These are phyloP conservation scores for Neurospora sp. DNA, from an alignment of 495 filamentous ascomycete genomes.

Conservation along the genomic window DNA sequence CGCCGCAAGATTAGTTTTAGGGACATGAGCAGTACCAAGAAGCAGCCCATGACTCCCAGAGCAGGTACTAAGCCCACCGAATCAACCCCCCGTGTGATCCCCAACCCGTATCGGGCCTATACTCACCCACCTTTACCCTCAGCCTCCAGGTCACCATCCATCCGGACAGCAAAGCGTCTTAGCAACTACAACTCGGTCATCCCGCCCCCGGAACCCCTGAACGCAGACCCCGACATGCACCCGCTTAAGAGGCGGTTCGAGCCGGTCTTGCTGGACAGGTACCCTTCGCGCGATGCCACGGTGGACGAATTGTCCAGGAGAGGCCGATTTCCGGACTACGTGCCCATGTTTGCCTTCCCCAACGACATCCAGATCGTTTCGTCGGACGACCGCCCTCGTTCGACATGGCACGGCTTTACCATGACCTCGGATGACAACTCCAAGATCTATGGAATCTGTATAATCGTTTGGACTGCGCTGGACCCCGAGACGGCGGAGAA, in stretches of 20 bases:
- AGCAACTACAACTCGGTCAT: slow-evolving; percentile 99
- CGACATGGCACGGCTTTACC: slow-evolving; percentile 97
- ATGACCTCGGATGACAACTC: slow-evolving; percentile 93
- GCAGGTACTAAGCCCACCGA: slow-evolving; percentile 48
- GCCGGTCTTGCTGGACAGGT: slow-evolving; percentile 85
- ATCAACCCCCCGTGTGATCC: slow-evolving; percentile 10
- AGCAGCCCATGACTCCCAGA: slow-evolving; percentile 64
- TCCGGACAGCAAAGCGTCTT: slow-evolving; percentile 77
- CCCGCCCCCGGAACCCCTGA: slow-evolving; percentile 80
- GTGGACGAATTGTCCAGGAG: slow-evolving; percentile 68
- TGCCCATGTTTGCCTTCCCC: slow-evolving; percentile 98
- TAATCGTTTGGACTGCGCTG: slow-evolving; percentile 88
- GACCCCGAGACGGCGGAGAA: slow-evolving; percentile 72
- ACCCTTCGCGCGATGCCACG: slow-evolving; percentile 72
- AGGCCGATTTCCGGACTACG: slow-evolving; percentile 88
- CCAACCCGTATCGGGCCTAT: slow-evolving; percentile 3
- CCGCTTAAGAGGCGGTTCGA: slow-evolving; percentile 90
- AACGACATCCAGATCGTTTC: slow-evolving; percentile 97
- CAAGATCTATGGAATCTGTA: slow-evolving; percentile 81
- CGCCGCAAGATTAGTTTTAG: slow-evolving; percentile 77
- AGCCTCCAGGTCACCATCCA: slow-evolving; percentile 50
- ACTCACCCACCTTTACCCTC: slow-evolving; percentile 12
- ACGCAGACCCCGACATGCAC: slow-evolving; percentile 86
- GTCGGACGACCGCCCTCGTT: slow-evolving; percentile 81
- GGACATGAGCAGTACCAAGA: slow-evolving; percentile 91